A percentile compares a stretch with the other conserved stretches of the same genome.
Evolutionary conservation across 805 yeast species (phyloP).

Genomic region (Pichia rugopelliculosa): DNA sequence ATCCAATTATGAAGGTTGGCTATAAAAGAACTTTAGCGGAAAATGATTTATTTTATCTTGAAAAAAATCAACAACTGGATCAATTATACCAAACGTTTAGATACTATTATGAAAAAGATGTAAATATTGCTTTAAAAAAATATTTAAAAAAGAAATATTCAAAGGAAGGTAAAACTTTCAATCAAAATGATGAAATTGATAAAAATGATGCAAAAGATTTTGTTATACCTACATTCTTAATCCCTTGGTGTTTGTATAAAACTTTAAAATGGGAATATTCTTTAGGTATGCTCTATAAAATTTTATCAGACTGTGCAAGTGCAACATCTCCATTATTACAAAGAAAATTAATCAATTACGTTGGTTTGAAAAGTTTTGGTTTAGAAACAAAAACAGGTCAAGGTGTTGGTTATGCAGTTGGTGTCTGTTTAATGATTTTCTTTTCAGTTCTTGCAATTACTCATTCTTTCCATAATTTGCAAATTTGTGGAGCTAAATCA

Average conservation of each 20-base stretch:
- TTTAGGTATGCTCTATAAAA: conserved; percentile 33
- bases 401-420: conserved; percentile 75
- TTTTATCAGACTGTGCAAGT: conserved; percentile 37
- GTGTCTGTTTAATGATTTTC: conserved; percentile 53
- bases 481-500: conserved; percentile 59
- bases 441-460: conserved; percentile 43
- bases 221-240: conserved; percentile 14
- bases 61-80: conserved; percentile 37
- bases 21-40: conserved; percentile 65
- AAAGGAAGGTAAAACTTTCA: conserved; percentile 16
- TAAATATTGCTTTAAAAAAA: conserved; percentile 17
- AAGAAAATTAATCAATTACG: conserved; percentile 54
- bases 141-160: conserved; percentile 1
- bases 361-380: conserved; percentile 41
- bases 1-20: conserved; percentile 56
- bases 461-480: conserved; percentile 54
- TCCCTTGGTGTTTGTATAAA: conserved; percentile 35
- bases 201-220: conserved; percentile 19
- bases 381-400: conserved; percentile 38
- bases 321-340: conserved; percentile 62
- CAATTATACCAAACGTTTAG: conserved; percentile 33
- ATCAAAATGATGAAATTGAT: conserved; percentile 11
- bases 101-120: conserved; percentile 25
- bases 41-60: conserved; percentile 48
- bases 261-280: conserved; percentile 44